Base-by-base conservation (phyloP, 1,139 yeast genomes). In the Pichia terricola region DNA sequence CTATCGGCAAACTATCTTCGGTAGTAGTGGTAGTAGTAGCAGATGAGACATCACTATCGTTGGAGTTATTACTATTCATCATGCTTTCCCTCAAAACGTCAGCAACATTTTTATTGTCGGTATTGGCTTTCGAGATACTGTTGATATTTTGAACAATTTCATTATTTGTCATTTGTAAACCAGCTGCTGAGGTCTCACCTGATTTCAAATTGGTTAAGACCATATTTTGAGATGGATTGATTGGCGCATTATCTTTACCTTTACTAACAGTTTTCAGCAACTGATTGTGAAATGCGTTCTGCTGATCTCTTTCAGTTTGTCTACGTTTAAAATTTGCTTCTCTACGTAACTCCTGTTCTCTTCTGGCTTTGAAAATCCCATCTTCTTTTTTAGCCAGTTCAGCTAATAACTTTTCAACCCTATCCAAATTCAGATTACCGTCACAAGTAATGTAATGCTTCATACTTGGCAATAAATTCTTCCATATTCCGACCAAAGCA, bases 361-460 rank as follows among this genome's bases (percentile, higher is more conserved):
- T 79, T 53, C 85, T 73, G 45, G 73, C 72, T 47, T 77, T 70
- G 64, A 91, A 86, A 44, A 91, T 85, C n/a, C 74, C 81, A 45
- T 77, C 84, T 59, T 91, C 99, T 58, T 81, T 81, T 37, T 67
- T 59, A 5, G 91, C 86, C 45, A 94, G 69, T 31, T 72, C 76
- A 33, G 65, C 62, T 66, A 94, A 67, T 50, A 94, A 66, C 40
- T 71, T 68, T 55, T 88, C 95, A 3, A 87, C 96, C 45, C 88
- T 78, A 39, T 73, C 75, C 40, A 89, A 64, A 59, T 88, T 79
- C 40, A 94, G 73, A 22, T 69, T 69, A 34, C 99, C 99, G 61
- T 91, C 98, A 56, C 91, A 79, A 0, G 97, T 89, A 58, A 91
- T 73, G 59, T 81, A 91, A 22, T 86, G 85, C 43, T 77, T 78